These are phyloP conservation scores for Fusarium lyarnte DNA, from an alignment of 2,329 filamentous ascomycete species.

Conservation along the genomic window DNA sequence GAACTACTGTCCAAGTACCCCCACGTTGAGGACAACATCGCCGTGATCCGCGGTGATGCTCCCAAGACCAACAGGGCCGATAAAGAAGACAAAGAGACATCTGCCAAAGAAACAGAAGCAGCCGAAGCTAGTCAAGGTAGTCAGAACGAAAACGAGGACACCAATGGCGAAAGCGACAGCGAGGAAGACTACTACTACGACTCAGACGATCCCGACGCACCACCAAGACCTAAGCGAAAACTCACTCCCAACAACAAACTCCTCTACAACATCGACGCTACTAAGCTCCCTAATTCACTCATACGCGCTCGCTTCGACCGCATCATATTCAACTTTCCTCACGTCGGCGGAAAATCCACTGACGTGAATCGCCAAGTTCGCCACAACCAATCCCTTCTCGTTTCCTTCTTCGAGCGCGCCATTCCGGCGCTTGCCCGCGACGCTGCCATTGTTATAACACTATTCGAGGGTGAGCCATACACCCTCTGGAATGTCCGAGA, in stretches of 20 bases:
- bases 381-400: constrained; percentile 84
- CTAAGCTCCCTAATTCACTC: constrained; percentile 63
- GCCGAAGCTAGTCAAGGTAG: constrained; percentile 1
- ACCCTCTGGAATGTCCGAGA: constrained; percentile 95
- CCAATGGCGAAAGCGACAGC: constrained; percentile 29
- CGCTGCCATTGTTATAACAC: constrained; percentile 78
- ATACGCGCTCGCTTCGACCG: constrained; percentile 68
- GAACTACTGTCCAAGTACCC: constrained; percentile 79
- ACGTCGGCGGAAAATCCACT: constrained; percentile 90
- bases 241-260: constrained; percentile 51
- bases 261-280: constrained; percentile 73
- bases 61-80: constrained; percentile 27
- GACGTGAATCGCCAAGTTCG: constrained; percentile 96
- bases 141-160: constrained; percentile 20
- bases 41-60: constrained; percentile 53
- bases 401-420: constrained; percentile 71
- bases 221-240: constrained; percentile 23
- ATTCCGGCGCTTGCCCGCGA: constrained; percentile 52
- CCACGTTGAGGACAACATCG: constrained; percentile 69
- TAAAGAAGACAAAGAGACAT: not conserved
- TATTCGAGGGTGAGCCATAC: constrained; percentile 95
- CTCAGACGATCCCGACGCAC: constrained; percentile 33
- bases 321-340: constrained; percentile 96
- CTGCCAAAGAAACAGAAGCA: not conserved
- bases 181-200: constrained; percentile 31